Base-by-base conservation (phyloP, 139 green algal species). In the Coelastrella sp. region DNA sequence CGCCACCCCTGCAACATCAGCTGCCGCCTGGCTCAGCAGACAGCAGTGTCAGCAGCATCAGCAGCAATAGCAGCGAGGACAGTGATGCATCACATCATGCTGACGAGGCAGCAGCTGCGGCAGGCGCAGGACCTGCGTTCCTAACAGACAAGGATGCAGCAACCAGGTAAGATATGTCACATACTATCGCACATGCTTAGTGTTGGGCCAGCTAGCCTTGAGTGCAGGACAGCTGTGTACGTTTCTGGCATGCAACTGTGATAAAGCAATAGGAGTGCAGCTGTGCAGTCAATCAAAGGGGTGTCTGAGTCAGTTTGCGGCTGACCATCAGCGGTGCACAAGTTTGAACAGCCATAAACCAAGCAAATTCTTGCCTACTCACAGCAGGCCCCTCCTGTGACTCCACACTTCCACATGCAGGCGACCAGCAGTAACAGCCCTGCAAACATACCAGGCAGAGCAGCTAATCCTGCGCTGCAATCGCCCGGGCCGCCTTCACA, bases 391-490 rank as follows among this genome's bases (percentile, higher is more conserved):
- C 32, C 32, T 47, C 32, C 32, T 47, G 32, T 47, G 32, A 47
- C 32, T 47, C 32, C 32, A 47, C 32, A 47, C 32, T 47, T 47
- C 32, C 32, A 47, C 14, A 68, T 71, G 73, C 73, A 90, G 85
- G 85, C 85, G 74, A 32, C 73, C 85, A 60, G 85, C 85, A 56
- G 57, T 58, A 17, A 8, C 73, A 80, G 92, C 88, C 0, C 32
- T 86, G 4, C 73, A 68, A 8, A 78, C 82, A 5, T 87, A 86
- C 71, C 84, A 93, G 4, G 86, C 91, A 59, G 94, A 96, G 92
- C 94, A 93, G 22, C 56, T 92, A 4, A 79, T 96, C 17, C 58
- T 96, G 65, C 75, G 90, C 14, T 80, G 82, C 7, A 73, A 73
- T 7, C 92, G 89, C 7, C 76, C 83, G 13, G 92, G 91, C 54